phyloP scores from a whole-genome alignment of 2,329 filamentous ascomycete genomes.

The Botrytis fragariae region DNA sequence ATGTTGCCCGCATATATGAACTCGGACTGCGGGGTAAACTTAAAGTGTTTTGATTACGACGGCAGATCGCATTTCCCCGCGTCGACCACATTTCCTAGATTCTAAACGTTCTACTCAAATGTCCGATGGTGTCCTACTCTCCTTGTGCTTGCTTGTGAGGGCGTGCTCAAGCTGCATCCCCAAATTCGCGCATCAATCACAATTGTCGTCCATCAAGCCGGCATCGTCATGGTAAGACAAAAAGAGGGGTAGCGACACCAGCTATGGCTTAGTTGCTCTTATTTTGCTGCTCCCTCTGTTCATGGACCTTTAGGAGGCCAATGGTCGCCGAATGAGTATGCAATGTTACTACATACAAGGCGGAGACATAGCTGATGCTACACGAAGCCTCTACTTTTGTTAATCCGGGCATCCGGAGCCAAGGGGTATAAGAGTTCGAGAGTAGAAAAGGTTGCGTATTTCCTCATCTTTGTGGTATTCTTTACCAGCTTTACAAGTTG shows the following conservation, averaged over 20 bases:
- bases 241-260: slow-evolving; percentile 16
- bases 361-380: slow-evolving; percentile 2
- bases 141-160: background rate
- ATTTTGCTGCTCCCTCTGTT: background rate
- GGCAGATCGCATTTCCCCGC: background rate
- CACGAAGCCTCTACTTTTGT: background rate
- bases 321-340: background rate
- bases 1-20: background rate
- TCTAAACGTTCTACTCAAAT: too few relatives aligned
- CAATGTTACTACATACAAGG: background rate
- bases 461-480: background rate
- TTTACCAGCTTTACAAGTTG: background rate
- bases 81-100: background rate
- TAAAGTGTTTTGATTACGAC: background rate
- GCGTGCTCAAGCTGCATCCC: background rate
- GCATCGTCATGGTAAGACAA: background rate
- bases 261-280: background rate
- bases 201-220: background rate
- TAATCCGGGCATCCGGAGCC: background rate
- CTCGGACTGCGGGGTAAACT: slow-evolving; percentile 8
- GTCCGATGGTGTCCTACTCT: background rate
- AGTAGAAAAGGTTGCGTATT: background rate
- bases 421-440: background rate
- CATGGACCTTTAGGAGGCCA: background rate
- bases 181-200: slow-evolving; percentile 12